Conservation (phyloP, 495 filamentous ascomycete species). For the Echria macrotheca region DNA sequence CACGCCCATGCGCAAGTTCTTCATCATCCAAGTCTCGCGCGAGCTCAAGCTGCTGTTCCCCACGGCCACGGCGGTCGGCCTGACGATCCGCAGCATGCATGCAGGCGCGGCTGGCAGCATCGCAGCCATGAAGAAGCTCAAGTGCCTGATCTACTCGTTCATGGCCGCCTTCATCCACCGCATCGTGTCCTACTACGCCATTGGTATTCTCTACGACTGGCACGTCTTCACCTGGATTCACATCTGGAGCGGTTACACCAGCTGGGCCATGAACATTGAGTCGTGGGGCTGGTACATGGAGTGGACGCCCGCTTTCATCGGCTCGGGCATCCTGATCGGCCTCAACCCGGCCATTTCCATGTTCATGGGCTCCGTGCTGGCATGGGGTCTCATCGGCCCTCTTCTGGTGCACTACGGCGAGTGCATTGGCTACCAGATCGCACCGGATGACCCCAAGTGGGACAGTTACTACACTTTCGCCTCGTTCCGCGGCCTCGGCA, state of each 20-base stretch:
- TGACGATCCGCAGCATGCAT: slow-evolving; percentile 63
- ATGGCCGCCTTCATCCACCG: slow-evolving; percentile 44
- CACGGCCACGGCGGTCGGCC: slow-evolving; percentile 57
- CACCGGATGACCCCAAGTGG: slow-evolving; percentile 45
- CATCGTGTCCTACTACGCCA: slow-evolving; percentile 55
- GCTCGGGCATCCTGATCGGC: slow-evolving; percentile 60
- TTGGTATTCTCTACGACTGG: slow-evolving; percentile 64
- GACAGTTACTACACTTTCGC: slow-evolving; percentile 43
- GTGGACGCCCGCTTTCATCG: slow-evolving; percentile 63
- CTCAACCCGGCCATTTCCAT: slow-evolving; percentile 60
- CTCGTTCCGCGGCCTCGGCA: slow-evolving; percentile 42
- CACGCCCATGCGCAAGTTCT: slow-evolving; percentile 63
- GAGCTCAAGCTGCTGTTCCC: slow-evolving; percentile 61
- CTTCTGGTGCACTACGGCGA: slow-evolving; percentile 51
- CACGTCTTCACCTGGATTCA: slow-evolving; percentile 60
- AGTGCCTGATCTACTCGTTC: slow-evolving; percentile 51
- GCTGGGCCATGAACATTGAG: slow-evolving; percentile 52
- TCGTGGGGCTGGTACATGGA: slow-evolving; percentile 64
- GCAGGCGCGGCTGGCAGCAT: slow-evolving; percentile 44
- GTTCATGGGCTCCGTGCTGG: slow-evolving; percentile 53
- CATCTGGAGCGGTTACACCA: slow-evolving; percentile 54
- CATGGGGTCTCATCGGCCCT: slow-evolving; percentile 64
- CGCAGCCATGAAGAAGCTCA: slow-evolving; percentile 56
- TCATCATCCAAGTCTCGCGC: slow-evolving; percentile 59
- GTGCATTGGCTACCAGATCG: slow-evolving; percentile 40